Evolutionary conservation across 768 basidiomycete genomes (phyloP).

Genomic region (Leccinellum luteum): DNA sequence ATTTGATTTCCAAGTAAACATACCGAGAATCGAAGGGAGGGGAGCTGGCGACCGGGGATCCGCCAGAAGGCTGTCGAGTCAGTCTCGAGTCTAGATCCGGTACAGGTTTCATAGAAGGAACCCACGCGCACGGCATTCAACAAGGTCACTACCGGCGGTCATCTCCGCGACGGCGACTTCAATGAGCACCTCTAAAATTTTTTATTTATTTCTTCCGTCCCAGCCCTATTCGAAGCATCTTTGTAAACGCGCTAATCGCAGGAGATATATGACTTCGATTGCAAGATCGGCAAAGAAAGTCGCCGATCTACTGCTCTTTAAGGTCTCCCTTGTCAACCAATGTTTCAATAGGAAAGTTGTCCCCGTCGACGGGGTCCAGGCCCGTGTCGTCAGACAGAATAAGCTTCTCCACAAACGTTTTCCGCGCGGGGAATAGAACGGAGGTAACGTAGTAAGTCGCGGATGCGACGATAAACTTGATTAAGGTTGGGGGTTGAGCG

Average conservation of each 20-base stretch:
- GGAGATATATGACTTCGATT: neutral
- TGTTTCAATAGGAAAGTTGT: neutral
- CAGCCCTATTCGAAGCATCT: neutral
- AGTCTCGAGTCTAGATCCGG: conserved; percentile 4
- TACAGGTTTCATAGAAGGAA: neutral
- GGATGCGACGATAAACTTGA: conserved; percentile 25
- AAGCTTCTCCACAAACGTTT: conserved; percentile 26
- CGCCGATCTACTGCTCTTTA: conserved; percentile 6
- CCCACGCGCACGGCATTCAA: neutral
- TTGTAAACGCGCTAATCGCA: conserved; percentile 1
- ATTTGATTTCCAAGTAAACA: conserved; percentile 12
- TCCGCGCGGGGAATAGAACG: conserved; percentile 22
- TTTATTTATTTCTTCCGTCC: neutral
- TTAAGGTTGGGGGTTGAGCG: neutral
- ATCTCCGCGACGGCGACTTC: conserved; percentile 15
- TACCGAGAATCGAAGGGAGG: neutral
- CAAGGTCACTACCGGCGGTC: conserved; percentile 2
- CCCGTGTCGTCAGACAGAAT: conserved; percentile 20
- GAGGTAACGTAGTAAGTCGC: conserved; percentile 28
- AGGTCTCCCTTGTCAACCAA: neutral
- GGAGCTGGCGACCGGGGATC: neutral
- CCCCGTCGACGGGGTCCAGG: neutral
- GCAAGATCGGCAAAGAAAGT: conserved; percentile 9
- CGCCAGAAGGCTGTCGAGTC: conserved; percentile 12
- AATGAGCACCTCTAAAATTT: neutral